These are phyloP conservation scores for Heterobasidion irregulare DNA, from an alignment of 1,284 basidiomycete species.

Conservation along the genomic window DNA sequence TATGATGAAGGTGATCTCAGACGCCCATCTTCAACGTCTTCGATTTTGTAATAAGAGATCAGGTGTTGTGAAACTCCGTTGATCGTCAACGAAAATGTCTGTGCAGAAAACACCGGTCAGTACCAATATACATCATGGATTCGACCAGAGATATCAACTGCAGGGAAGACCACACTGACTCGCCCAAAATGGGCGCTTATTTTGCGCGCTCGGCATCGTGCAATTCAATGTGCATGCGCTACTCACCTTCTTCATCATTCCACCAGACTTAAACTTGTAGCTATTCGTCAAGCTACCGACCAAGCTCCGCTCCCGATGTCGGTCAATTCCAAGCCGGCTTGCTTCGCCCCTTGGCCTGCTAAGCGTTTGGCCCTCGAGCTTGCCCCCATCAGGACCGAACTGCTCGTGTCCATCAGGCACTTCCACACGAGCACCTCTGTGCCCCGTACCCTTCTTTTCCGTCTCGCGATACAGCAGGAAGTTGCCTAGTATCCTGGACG, in stretches of 20 bases:
- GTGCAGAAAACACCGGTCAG: constrained; percentile 3
- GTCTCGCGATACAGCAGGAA: constrained; percentile 93
- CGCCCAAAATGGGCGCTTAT: no score
- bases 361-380: constrained; percentile 37
- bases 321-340: constrained; percentile 41
- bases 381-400: constrained; percentile 23
- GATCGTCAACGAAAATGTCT: constrained; percentile 92
- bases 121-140: constrained; percentile 5
- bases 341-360: constrained; percentile 57
- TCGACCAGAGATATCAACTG: background rate
- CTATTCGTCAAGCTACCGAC: constrained; percentile 87
- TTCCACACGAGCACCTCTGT: constrained; percentile 41
- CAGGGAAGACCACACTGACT: no score
- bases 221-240: no score
- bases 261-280: constrained; percentile 85
- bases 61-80: constrained; percentile 86
- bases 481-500: constrained; percentile 84
- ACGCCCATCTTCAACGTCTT: constrained; percentile 84
- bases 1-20: constrained; percentile 84
- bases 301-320: constrained; percentile 69
- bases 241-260: constrained; percentile 91
- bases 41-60: constrained; percentile 92
- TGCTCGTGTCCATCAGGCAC: constrained; percentile 6
- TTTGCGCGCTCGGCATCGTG: no score
- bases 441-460: constrained; percentile 66